Conservation (phyloP, 2,329 filamentous ascomycete genomes). For the Onygenales sp. region DNA sequence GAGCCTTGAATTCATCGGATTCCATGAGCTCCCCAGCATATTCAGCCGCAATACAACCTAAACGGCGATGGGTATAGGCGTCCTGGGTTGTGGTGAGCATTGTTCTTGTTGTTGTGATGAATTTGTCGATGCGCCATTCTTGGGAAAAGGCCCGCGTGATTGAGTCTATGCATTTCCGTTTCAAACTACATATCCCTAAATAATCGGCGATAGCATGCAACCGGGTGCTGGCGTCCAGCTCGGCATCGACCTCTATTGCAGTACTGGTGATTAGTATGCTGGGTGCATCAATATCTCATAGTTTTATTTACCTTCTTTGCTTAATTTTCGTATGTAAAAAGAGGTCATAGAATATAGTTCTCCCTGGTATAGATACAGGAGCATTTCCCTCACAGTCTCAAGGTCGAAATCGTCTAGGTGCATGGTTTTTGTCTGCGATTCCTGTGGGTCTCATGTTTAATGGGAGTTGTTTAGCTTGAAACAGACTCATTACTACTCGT, state of each 20-base stretch:
- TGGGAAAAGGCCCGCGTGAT: conserved; percentile 1
- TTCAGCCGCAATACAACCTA: too few species aligned
- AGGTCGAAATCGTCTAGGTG: conserved; percentile 5
- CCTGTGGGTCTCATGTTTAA: conserved; percentile 1
- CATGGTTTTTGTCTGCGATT: conserved; percentile 5
- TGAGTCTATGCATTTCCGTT: conserved; percentile 2
- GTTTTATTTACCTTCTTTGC: neutral
- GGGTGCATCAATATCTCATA: too few species aligned
- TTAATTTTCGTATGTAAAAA: neutral
- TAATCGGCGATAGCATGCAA: conserved; percentile 11
- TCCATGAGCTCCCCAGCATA: too few species aligned
- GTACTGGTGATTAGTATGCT: too few species aligned
- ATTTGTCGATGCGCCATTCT: neutral
- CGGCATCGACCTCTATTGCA: neutral
- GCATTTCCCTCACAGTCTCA: conserved; percentile 5
- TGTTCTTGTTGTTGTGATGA: neutral
- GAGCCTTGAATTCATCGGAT: too few species aligned
- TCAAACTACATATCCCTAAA: conserved; percentile 6
- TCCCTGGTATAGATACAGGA: conserved; percentile 3
- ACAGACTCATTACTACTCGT: conserved; percentile 5
- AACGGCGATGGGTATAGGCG: too few species aligned
- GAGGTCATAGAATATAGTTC: neutral
- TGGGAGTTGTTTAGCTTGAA: neutral
- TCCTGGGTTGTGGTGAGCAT: too few species aligned
- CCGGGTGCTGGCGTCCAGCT: neutral